Evolutionary conservation across 1,139 yeast species (phyloP).

Genomic region (Yamadazyma songkhlaensis): DNA sequence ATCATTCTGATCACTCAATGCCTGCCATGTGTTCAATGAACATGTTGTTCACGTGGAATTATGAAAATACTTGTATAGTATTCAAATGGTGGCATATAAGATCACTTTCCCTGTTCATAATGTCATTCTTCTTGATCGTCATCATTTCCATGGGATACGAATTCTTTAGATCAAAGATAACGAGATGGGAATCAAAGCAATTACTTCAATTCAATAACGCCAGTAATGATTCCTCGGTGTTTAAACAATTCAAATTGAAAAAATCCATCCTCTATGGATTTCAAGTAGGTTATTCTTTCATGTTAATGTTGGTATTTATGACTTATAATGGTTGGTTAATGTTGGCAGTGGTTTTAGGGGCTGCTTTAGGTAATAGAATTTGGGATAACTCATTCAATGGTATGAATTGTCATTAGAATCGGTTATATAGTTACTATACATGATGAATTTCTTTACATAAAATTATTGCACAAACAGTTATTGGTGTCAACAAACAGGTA

Average conservation of each 20-base stretch:
- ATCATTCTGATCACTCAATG: conserved; percentile 16
- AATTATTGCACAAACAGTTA: neutral
- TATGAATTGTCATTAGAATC: conserved; percentile 48
- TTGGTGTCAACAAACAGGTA: neutral
- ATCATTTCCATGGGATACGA: conserved; percentile 61
- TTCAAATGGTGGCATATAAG: conserved; percentile 79
- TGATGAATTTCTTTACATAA: neutral
- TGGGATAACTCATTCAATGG: conserved; percentile 39
- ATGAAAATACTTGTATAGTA: conserved; percentile 67
- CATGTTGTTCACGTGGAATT: conserved; percentile 84
- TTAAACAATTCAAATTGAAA: conserved; percentile 22
- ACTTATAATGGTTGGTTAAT: conserved; percentile 83
- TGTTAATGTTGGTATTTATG: conserved; percentile 80
- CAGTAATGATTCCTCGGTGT: conserved; percentile 8
- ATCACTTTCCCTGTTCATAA: conserved; percentile 47
- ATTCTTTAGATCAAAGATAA: conserved; percentile 39
- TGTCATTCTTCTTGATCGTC: conserved; percentile 51
- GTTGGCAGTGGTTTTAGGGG: conserved; percentile 71
- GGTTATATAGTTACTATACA: too few species aligned
- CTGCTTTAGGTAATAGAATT: conserved; percentile 58
- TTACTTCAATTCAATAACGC: conserved; percentile 14
- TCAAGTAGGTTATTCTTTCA: conserved; percentile 75
- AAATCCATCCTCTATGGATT: conserved; percentile 56
- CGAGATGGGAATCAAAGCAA: conserved; percentile 27
- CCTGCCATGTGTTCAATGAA: conserved; percentile 59